phyloP scores from a whole-genome alignment of 2,329 filamentous ascomycete genomes.

The Venturia oleaginea region DNA sequence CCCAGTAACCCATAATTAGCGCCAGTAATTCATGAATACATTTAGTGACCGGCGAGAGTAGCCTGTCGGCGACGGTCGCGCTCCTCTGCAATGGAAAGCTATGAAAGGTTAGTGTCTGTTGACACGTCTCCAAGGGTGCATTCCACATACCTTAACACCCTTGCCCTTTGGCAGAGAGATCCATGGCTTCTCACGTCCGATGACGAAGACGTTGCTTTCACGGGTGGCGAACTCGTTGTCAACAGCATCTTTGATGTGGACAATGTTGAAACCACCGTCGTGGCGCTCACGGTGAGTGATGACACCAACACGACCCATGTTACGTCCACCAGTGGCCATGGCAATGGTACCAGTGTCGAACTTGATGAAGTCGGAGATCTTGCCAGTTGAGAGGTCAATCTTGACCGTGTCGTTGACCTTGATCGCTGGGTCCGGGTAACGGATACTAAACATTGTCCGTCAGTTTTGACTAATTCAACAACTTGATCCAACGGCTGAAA shows the following conservation, averaged over 20 bases:
- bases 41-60: slow-evolving; percentile 44
- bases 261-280: slow-evolving; percentile 99
- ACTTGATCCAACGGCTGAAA: slow-evolving; percentile 99
- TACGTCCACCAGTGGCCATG: slow-evolving; percentile 99
- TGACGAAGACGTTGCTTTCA: slow-evolving; percentile 99
- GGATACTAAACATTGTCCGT: slow-evolving; percentile 61
- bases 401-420: slow-evolving; percentile 99
- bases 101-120: slow-evolving; percentile 17
- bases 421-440: slow-evolving; percentile 96
- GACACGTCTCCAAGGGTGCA: background rate
- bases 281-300: slow-evolving; percentile 99
- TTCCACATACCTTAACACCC: slow-evolving; percentile 75
- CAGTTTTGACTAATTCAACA: slow-evolving; percentile 59
- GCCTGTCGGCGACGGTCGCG: slow-evolving; percentile 88
- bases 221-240: slow-evolving; percentile 99
- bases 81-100: slow-evolving; percentile 97
- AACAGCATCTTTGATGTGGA: slow-evolving; percentile 99
- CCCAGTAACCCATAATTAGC: background rate
- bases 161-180: slow-evolving; percentile 99
- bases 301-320: slow-evolving; percentile 99
- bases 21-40: slow-evolving; percentile 6
- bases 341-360: slow-evolving; percentile 97
- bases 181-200: slow-evolving; percentile 98
- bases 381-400: slow-evolving; percentile 93
- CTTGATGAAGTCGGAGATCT: slow-evolving; percentile 96